These are phyloP conservation scores for Saccharomycopsis sp. DNA, from an alignment of 805 yeast genomes.

Conservation along the genomic window DNA sequence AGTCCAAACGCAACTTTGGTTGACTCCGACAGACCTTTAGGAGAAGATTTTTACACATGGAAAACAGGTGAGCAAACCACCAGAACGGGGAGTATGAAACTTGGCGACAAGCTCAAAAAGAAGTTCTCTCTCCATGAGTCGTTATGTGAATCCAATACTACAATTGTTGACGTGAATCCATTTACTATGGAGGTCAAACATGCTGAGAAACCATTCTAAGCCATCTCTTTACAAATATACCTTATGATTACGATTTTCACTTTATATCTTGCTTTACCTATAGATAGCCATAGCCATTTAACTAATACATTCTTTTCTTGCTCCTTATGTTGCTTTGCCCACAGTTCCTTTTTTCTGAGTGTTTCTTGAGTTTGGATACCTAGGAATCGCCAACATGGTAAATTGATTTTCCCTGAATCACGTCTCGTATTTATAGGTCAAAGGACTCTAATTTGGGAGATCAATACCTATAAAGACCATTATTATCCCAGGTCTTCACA, in stretches of 20 bases:
- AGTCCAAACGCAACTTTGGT: not conserved
- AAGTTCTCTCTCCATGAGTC: not conserved
- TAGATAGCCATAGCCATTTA: too few relatives aligned
- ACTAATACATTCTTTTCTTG: too few relatives aligned
- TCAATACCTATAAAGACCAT: not conserved
- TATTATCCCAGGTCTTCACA: too few relatives aligned
- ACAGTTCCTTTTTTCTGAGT: too few relatives aligned
- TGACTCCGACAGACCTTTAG: not conserved
- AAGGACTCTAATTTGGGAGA: not conserved
- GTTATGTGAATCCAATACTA: not conserved
- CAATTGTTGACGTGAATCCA: not conserved
- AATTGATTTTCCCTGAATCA: not conserved
- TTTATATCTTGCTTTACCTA: not conserved
- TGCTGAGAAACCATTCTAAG: not conserved
- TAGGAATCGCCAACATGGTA: not conserved
- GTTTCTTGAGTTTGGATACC: not conserved
- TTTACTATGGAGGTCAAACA: not conserved
- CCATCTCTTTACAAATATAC: not conserved
- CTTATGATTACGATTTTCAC: not conserved
- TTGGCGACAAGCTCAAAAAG: slow-evolving; percentile 1
- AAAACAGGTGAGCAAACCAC: not conserved
- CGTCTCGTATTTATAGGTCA: not conserved
- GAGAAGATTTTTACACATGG: not conserved
- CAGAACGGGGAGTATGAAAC: not conserved
- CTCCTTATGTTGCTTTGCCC: too few relatives aligned